Evolutionary conservation across 345 rosid genomes (phyloP), one percentile per base, ranked within the genome.

Genomic region (Salix udensis): DNA sequence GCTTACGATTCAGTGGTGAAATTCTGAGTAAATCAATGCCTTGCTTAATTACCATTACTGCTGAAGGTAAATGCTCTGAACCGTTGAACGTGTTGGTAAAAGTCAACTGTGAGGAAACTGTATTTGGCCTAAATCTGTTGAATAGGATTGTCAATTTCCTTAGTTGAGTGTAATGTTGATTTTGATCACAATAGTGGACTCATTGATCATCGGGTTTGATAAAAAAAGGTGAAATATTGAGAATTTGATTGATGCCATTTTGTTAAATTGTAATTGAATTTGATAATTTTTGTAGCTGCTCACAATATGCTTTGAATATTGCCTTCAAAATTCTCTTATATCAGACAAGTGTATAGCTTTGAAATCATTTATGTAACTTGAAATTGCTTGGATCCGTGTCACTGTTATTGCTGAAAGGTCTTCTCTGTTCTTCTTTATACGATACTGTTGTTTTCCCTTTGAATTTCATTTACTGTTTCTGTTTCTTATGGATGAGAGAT

Each of bases 91-190:
- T 89, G 65, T 81, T 81, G 10, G 78, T 89, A 4, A 93, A 96
- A 87, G 88, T 93, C 79, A 96, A 96, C 75, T 93, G 98, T 67
- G 92, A 96, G 84, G 98, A 96, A 83, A 93, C 98, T 0, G 94
- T 96, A 24, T 93, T 96, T 74, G 99, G 97, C 79, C 80, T 91
- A 72, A 96, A 96, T 81, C 79, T 93, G 65, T 83, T 96, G 85
- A 93, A 93, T 82, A 89, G 92, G 82, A 85, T 91, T 28, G 92
- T 90, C 65, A 91, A 86, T 80, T 89, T 92, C 77, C 80, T 81
- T 88, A 77, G 88, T 71, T 67, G 96, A 93, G 77, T 31, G 65
- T 78, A 40, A 8, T 39, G 55, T 52, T 65, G 19, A 16, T 65
- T 36, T 39, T 42, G 76, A 37, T 70, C 15, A 70, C 53, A 50